phyloP scores from a whole-genome alignment of 441 rosid genomes.

The Dalechampia spathulata region DNA sequence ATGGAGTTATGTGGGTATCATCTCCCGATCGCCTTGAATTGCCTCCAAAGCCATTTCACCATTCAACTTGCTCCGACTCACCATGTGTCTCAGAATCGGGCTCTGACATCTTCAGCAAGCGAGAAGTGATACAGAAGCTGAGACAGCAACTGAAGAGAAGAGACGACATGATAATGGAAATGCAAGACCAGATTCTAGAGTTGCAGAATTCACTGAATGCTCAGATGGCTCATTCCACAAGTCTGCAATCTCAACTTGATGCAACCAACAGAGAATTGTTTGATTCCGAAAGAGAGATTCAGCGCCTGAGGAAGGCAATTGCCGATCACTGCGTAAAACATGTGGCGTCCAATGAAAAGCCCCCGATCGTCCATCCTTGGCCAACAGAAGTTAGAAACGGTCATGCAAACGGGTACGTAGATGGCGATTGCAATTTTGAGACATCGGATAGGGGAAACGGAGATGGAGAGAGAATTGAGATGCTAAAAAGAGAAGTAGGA shows the following conservation, averaged over 20 bases:
- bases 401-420: conserved; percentile 49
- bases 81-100: conserved; percentile 96
- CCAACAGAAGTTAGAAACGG: no score
- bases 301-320: conserved; percentile 82
- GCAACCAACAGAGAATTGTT: conserved; percentile 68
- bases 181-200: conserved; percentile 89
- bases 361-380: no score
- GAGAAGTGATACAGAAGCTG: conserved; percentile 90
- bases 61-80: conserved; percentile 84
- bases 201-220: conserved; percentile 64
- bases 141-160: conserved; percentile 96
- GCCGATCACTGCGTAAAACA: conserved; percentile 70
- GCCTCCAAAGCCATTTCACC: conserved; percentile 83
- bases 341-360: conserved; percentile 31
- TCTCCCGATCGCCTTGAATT: conserved; percentile 84
- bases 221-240: conserved; percentile 56
- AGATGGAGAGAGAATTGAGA: conserved; percentile 52
- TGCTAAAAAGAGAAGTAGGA: conserved; percentile 77
- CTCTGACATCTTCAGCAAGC: conserved; percentile 87
- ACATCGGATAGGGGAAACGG: conserved; percentile 37
- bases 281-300: conserved; percentile 76
- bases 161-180: conserved; percentile 88
- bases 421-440: conserved; percentile 33
- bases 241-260: conserved; percentile 72
- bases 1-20: conserved; percentile 71